These are phyloP conservation scores for Chlamydomonas applanata DNA, from an alignment of 139 green algal genomes.

Conservation along the genomic window DNA sequence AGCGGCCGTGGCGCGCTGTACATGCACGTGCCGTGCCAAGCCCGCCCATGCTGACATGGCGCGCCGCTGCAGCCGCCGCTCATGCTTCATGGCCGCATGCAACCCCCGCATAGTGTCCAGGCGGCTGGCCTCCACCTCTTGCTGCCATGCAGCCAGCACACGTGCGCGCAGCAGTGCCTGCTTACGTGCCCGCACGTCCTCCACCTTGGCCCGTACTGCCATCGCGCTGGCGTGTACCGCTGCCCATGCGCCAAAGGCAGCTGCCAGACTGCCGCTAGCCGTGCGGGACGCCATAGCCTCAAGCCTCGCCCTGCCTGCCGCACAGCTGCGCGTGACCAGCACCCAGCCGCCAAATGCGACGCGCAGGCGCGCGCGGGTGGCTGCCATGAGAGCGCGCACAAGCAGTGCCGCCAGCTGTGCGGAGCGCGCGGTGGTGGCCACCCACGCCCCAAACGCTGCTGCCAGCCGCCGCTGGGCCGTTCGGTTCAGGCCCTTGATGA, in stretches of 20 bases:
- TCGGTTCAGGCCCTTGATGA: constrained; percentile 11
- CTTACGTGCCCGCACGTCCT: no score
- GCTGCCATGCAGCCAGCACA: no score
- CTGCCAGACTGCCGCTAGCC: not conserved
- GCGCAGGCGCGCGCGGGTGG: not conserved
- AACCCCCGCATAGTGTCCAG: no score
- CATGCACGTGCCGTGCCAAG: no score
- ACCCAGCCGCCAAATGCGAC: not conserved
- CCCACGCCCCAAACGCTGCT: constrained; percentile 29
- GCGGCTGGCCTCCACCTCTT: no score
- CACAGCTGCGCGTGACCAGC: not conserved
- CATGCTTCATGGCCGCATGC: no score
- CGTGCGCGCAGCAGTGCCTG: no score
- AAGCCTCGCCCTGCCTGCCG: not conserved
- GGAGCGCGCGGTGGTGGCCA: constrained; percentile 4
- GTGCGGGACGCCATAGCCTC: not conserved
- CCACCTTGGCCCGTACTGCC: no score
- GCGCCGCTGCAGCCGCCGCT: no score
- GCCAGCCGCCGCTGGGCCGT: constrained; percentile 13
- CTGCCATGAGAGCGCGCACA: not conserved
- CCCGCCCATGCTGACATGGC: no score
- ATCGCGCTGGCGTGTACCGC: not conserved
- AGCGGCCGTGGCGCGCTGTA: no score
- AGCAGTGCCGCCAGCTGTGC: not conserved
- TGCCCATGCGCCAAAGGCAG: not conserved